Evolutionary conservation across 306 rosid species (phyloP), one percentile per base, ranked within the genome.

Genomic region (Mimosa pudica): DNA sequence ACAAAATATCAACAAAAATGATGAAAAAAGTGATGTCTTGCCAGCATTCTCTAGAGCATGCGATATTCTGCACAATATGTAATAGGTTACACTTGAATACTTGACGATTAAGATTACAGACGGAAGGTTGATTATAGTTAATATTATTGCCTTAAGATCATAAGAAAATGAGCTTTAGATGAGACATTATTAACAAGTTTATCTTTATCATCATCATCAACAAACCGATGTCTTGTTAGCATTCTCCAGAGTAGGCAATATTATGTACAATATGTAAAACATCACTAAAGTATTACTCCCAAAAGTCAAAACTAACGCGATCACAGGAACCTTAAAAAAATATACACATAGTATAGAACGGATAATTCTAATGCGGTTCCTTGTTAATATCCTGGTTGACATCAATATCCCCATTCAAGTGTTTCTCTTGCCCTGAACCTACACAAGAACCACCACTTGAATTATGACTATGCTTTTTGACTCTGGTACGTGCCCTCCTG

Each of bases 401-500:
- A 76, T 79, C 70, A 68, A 41, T 82, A 80, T 69, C 85, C 78
- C 74, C 85, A 60, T 87, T 80, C 64, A 88, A 66, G 60, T 80
- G 81, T 2, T 76, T 86, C 66, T 84, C 91, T 81, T 92, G 86
- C 77, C 54, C 36, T 47, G 78, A 36, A 73, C 73, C 77, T 54
- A 70, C 75, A 80, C 65, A 10, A 32, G 69, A 12, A 32, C 52
- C 75, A 3, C 73, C 77, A 73, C 62, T 79, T 30, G 77, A 65
- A 66, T 73, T 73, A 41, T 88, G 69, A 75, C 71, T 75, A 70
- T 69, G 86, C 82, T 84, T 55, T 47, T 77, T 79, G 74, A 68
- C 84, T 69, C 81, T 80, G 67, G 81, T 85, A 9, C 80, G 81
- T 79, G 90, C 86, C 85, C 77, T 93, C 67, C 78, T 79, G 71